Conservation (phyloP, 148 eudicot genomes). For the Bassia scoparia region DNA sequence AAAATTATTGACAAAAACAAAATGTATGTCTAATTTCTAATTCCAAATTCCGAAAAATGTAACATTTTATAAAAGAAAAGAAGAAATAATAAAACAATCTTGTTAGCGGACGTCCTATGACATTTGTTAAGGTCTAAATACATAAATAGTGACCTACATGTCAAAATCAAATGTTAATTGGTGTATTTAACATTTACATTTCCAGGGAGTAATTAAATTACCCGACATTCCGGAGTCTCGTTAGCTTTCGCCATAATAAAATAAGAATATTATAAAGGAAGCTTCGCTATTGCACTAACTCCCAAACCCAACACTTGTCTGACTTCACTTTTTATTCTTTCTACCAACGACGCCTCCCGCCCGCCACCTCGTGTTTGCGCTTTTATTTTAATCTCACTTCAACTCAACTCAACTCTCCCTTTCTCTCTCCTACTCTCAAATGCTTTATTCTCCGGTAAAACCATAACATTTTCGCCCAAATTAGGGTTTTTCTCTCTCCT, state of each 20-base stretch:
- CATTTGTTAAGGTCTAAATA: no score
- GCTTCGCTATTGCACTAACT: not conserved
- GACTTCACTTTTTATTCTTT: not conserved
- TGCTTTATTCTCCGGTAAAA: constrained; percentile 8
- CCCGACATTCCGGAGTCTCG: no score
- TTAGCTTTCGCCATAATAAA: not conserved
- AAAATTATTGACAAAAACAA: no score
- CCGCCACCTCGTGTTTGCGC: constrained; percentile 19
- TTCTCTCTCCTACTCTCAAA: not conserved
- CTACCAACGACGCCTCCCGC: not conserved
- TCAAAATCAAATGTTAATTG: no score
- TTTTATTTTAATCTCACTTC: not conserved
- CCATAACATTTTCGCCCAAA: not conserved
- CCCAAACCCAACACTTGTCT: constrained; percentile 16
- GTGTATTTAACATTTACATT: no score
- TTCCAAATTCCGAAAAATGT: no score
- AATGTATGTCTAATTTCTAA: no score
- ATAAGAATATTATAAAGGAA: not conserved
- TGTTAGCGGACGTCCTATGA: no score
- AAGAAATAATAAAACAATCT: no score
- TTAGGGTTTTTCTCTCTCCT: constrained; percentile 17
- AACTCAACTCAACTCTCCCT: not conserved
- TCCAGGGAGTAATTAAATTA: no score
- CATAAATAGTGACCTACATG: no score
- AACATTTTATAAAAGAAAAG: no score